A percentile compares a stretch with the other conserved stretches of the same genome.
Conservation (phyloP, 2,329 filamentous ascomycete genomes). For the Coniochaeta sp. region DNA sequence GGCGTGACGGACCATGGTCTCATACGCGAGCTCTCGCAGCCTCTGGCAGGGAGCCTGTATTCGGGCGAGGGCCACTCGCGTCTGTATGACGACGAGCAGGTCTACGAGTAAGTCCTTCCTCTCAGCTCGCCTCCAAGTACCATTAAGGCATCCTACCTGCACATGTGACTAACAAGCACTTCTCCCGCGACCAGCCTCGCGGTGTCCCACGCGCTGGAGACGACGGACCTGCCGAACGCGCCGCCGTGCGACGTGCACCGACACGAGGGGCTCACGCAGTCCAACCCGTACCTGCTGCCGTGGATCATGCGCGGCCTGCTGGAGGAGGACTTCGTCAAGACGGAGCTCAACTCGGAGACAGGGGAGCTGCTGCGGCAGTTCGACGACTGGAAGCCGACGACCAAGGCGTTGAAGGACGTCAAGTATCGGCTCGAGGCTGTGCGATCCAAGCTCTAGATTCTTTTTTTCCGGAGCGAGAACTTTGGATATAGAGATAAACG, state of each 20-base stretch:
- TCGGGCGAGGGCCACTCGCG: constrained; percentile 88
- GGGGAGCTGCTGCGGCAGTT: constrained; percentile 77
- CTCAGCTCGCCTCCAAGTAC: background rate
- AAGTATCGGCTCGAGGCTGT: constrained; percentile 92
- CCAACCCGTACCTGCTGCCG: constrained; percentile 85
- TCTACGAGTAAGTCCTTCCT: constrained; percentile 60
- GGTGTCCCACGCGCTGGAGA: constrained; percentile 67
- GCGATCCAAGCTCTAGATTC: constrained; percentile 55
- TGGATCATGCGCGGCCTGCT: constrained; percentile 93
- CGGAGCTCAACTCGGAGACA: constrained; percentile 70
- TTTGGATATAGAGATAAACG: background rate
- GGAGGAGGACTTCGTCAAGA: constrained; percentile 86
- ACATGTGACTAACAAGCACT: background rate
- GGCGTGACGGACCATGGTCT: constrained; percentile 90
- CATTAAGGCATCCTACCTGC: background rate
- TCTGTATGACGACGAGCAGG: constrained; percentile 80
- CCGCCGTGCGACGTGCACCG: constrained; percentile 43
- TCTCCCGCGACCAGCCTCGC: constrained; percentile 45
- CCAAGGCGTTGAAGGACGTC: constrained; percentile 89
- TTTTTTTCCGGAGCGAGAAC: background rate
- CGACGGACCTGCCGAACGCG: constrained; percentile 42
- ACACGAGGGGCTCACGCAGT: constrained; percentile 40
- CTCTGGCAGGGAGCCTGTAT: constrained; percentile 86
- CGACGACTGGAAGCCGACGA: constrained; percentile 85
- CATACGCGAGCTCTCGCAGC: constrained; percentile 79